These are phyloP conservation scores for Aspergillus aculeatus DNA, from an alignment of 2,329 filamentous ascomycete species.

Conservation along the genomic window DNA sequence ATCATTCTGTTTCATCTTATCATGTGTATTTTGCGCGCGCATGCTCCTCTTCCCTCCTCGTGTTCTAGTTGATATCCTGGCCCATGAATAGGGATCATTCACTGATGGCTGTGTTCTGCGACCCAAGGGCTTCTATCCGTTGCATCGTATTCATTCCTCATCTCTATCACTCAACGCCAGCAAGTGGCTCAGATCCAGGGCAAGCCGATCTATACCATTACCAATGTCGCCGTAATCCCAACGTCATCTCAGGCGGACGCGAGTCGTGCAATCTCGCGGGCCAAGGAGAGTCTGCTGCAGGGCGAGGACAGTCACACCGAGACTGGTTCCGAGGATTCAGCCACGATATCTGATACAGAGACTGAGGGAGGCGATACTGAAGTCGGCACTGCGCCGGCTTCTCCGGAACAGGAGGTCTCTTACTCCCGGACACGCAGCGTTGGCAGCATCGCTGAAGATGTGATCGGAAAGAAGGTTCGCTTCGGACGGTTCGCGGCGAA, in stretches of 20 bases:
- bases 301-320: constrained; percentile 37
- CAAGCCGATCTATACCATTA: constrained; percentile 79
- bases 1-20: background rate
- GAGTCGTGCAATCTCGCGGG: constrained; percentile 66
- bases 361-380: constrained; percentile 29
- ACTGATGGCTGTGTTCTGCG: background rate
- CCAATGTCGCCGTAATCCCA: constrained; percentile 87
- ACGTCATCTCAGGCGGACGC: constrained; percentile 75
- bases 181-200: constrained; percentile 86
- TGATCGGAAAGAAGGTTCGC: constrained; percentile 75
- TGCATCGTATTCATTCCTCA: constrained; percentile 75
- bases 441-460: constrained; percentile 76
- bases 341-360: constrained; percentile 28
- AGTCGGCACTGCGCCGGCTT: constrained; percentile 27
- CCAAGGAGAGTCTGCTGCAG: constrained; percentile 48
- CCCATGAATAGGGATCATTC: background rate
- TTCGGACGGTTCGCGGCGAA: constrained; percentile 87
- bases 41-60: background rate
- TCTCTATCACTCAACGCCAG: constrained; percentile 81
- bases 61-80: background rate
- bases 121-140: constrained; percentile 75
- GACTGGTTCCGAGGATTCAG: constrained; percentile 25
- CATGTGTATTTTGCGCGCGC: background rate
- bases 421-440: constrained; percentile 34
- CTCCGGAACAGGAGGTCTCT: constrained; percentile 25